phyloP scores from a whole-genome alignment of 2,329 filamentous ascomycete species.

The Boeremia lycopersici region DNA sequence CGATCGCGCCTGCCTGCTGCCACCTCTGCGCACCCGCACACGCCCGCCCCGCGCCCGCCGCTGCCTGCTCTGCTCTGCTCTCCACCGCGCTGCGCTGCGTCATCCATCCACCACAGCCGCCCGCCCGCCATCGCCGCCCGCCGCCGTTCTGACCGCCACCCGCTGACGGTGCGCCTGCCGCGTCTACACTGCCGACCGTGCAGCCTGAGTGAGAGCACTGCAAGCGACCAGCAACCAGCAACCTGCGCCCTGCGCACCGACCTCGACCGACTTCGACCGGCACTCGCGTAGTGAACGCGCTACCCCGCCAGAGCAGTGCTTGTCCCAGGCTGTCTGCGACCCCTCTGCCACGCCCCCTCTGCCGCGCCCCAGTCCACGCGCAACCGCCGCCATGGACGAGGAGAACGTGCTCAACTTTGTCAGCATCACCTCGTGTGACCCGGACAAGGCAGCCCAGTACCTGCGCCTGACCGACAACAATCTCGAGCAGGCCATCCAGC shows the following conservation, averaged over 20 bases:
- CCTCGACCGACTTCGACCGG: neutral
- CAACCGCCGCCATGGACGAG: slow-evolving; percentile 44
- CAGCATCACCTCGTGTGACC: slow-evolving; percentile 76
- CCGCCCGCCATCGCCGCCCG: slow-evolving; percentile 22
- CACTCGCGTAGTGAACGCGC: neutral
- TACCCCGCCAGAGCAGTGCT: slow-evolving; percentile 12
- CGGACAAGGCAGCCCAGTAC: slow-evolving; percentile 79
- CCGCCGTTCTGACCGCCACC: slow-evolving; percentile 21
- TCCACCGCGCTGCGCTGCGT: neutral
- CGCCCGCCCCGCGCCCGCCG: neutral
- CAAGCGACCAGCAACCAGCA: neutral
- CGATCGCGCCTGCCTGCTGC: slow-evolving; percentile 19
- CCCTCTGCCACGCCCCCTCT: neutral
- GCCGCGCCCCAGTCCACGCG: neutral
- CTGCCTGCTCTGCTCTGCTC: neutral
- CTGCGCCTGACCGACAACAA: slow-evolving; percentile 84
- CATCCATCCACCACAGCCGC: slow-evolving; percentile 1
- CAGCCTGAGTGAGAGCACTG: neutral
- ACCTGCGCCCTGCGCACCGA: too few relatives aligned
- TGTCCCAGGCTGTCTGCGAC: slow-evolving; percentile 3
- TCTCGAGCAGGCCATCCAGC: slow-evolving; percentile 81
- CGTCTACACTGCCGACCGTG: neutral
- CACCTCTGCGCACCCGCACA: neutral
- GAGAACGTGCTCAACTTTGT: slow-evolving; percentile 77
- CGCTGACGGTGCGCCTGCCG: neutral